Conservation (phyloP, 2,329 filamentous ascomycete genomes). For the Fusarium sp. region DNA sequence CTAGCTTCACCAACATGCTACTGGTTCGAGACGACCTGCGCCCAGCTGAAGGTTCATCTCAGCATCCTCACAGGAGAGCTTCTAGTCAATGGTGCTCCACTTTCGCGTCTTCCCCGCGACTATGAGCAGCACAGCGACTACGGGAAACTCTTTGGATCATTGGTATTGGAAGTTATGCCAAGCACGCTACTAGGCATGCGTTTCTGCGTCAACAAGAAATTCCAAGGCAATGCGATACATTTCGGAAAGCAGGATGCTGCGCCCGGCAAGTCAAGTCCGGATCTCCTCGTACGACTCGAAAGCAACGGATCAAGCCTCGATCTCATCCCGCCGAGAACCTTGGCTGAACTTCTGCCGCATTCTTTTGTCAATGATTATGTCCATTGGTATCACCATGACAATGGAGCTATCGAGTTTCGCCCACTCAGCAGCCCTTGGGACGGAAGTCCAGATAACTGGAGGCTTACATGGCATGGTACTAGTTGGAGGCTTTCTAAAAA, state of each 20-base stretch:
- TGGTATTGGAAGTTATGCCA: constrained; percentile 39
- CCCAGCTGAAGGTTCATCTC: constrained; percentile 15
- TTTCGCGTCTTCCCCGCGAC: constrained; percentile 25
- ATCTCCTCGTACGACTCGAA: constrained; percentile 53
- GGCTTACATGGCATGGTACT: constrained; percentile 33
- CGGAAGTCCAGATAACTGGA: constrained; percentile 40
- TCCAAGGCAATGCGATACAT: constrained; percentile 39
- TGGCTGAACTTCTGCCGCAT: constrained; percentile 52
- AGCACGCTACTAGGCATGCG: constrained; percentile 50
- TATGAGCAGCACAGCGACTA: constrained; percentile 25
- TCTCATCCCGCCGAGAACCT: constrained; percentile 53
- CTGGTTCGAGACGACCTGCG: constrained; percentile 27
- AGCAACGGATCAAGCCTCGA: constrained; percentile 35
- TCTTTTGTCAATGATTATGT: constrained; percentile 57
- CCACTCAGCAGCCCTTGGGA: constrained; percentile 47
- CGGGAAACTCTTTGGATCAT: constrained; percentile 24
- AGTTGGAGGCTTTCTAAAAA: constrained; percentile 16
- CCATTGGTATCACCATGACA: constrained; percentile 63
- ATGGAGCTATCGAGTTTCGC: constrained; percentile 53
- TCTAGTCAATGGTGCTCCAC: constrained; percentile 20
- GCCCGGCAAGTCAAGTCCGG: constrained; percentile 5
- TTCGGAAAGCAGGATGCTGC: constrained; percentile 57
- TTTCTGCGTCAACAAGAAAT: constrained; percentile 57
- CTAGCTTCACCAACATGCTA: constrained; percentile 9
- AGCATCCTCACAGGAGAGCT: constrained; percentile 32